Base-by-base conservation (phyloP, 495 filamentous ascomycete genomes). In the Stereocaulon alpinum region DNA sequence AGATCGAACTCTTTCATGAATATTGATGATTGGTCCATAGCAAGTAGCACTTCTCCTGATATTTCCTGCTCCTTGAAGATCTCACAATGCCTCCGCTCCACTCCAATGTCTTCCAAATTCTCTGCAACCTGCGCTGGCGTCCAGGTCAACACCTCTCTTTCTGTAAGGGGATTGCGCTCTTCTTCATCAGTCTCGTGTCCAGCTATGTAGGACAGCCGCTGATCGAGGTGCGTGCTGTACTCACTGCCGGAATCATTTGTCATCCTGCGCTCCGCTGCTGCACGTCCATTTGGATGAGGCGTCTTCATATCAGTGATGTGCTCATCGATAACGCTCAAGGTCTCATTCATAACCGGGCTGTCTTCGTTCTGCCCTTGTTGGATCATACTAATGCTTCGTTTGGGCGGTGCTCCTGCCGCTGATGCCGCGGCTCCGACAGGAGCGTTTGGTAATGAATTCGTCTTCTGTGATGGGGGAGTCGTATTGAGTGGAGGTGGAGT, bases 11-110 rank as follows among this genome's bases (percentile, higher is more conserved):
- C 92, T 70, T 95, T 96, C 72, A 97, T 82, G 68, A 95, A 91
- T 3, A 96, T 71, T 37, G 90, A 90, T 29, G 87, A 83, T 69
- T 97, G 94, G 62, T 95, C 86, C 91, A 99, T 94, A 22, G 89
- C 88, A 52, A 99, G 73, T 17, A 99, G 72, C 14, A 96, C 90
- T 61, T 96, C 89, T 40, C 94, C 94, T 14, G 87, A 83, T 57
- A 99, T 96, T 70, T 99, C 94, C 73, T 99, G 91, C 64, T 96
- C 91, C 63, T 86, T 79, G 65, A 99, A 99, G 11, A 96, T 86
- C 45, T 92, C 86, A 69, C 94, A 97, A 62, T 96, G 91, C 55
- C 79, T 81, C 44, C 81, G 77, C 64, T 96, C 91, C 20, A 97
- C 85, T 17, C 88, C 90, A 12, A 82, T 70, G 24, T 83, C 83